Evolutionary conservation across 257 asterid species (phyloP).

Genomic region (Ballota nigra): DNA sequence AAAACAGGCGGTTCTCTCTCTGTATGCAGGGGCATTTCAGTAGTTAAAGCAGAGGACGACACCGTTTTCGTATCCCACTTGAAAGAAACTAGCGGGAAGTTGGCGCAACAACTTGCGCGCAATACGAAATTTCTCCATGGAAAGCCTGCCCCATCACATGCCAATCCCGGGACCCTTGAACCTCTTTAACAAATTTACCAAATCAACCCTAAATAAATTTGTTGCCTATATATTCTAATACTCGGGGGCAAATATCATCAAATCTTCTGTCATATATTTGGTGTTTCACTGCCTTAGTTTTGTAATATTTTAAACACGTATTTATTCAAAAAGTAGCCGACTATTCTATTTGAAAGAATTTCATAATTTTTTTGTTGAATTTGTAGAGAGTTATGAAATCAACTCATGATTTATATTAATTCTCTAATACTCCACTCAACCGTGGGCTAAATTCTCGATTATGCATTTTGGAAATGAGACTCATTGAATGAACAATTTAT

Average conservation of each 20-base stretch:
- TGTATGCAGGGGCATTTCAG: slow-evolving; percentile 14
- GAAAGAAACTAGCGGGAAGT: slow-evolving; percentile 41
- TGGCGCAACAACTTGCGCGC: slow-evolving; percentile 46
- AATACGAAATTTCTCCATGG: slow-evolving; percentile 21
- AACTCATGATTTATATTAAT: no score
- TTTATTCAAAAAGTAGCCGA: background rate
- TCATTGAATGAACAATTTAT: no score
- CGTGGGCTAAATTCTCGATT: no score
- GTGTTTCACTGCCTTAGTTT: background rate
- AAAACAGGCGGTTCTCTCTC: background rate
- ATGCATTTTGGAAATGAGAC: no score
- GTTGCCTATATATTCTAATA: background rate
- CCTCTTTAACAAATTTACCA: slow-evolving; percentile 6
- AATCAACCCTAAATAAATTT: slow-evolving; percentile 28
- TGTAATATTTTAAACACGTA: background rate
- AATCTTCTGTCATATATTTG: background rate
- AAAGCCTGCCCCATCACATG: slow-evolving; percentile 57
- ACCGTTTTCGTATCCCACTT: slow-evolving; percentile 27
- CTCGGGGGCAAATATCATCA: background rate
- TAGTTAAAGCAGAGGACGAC: slow-evolving; percentile 25
- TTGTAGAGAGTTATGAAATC: no score
- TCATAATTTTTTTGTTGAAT: no score
- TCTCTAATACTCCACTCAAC: no score
- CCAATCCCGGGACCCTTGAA: slow-evolving; percentile 31
- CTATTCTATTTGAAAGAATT: no score